Conservation (phyloP, 495 filamentous ascomycete species). For the Neurospora sp. region DNA sequence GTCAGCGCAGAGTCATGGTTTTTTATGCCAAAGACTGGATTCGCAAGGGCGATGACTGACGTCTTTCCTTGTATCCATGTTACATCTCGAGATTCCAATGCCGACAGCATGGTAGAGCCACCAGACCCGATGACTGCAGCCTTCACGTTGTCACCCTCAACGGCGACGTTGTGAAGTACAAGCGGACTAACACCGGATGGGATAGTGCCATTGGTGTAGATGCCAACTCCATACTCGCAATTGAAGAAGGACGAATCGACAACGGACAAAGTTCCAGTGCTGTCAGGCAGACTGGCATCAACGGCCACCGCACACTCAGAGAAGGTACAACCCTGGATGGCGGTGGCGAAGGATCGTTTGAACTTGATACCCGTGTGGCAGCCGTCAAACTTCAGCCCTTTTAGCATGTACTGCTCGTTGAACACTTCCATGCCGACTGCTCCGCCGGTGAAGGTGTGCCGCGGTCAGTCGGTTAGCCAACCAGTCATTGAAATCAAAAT, state of each 20-base stretch:
- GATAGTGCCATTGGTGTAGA: slow-evolving; percentile 19
- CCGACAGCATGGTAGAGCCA: not conserved
- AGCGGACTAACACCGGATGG: slow-evolving; percentile 37
- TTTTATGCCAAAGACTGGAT: not conserved
- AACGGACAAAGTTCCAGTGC: slow-evolving; percentile 36
- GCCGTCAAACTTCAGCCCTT: slow-evolving; percentile 11
- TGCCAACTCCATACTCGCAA: slow-evolving; percentile 31
- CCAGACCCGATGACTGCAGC: not conserved
- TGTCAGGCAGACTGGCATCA: slow-evolving; percentile 35
- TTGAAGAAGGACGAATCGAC: slow-evolving; percentile 43
- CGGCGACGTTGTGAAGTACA: slow-evolving; percentile 41
- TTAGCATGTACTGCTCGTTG: slow-evolving; percentile 41
- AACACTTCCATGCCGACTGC: slow-evolving; percentile 35
- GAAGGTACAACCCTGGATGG: slow-evolving; percentile 20
- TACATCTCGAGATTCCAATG: not conserved
- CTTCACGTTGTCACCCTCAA: not conserved
- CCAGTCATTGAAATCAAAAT: not conserved
- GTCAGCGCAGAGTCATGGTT: not conserved
- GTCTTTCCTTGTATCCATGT: not conserved
- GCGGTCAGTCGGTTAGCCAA: not conserved
- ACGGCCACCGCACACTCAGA: slow-evolving; percentile 44
- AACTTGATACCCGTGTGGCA: not conserved
- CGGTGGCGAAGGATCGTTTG: not conserved
- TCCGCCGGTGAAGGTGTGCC: slow-evolving; percentile 37
- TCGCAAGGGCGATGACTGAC: not conserved